Evolutionary conservation across 805 yeast species (phyloP), one percentile per base, ranked within the genome.

Genomic region (Ogataea corticis): DNA sequence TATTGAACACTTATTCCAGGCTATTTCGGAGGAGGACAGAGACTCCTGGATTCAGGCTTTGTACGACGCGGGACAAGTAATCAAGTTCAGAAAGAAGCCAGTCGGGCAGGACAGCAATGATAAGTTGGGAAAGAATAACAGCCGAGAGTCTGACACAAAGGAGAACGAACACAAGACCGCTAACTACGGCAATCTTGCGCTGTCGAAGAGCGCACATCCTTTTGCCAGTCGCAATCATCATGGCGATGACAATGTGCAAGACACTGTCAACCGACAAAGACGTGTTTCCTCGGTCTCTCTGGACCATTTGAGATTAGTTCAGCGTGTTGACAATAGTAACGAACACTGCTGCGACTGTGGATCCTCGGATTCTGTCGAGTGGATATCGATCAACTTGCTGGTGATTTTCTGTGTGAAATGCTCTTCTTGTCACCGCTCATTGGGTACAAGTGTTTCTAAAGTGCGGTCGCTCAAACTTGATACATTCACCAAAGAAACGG

Each of bases 401-500:
- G 80, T 82, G 23, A 79, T 84, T 3, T 70, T 92, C 19, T 91
- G 98, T 64, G 83, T 88, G 36, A 81, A 83, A 41, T 91, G 98
- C 57, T 82, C 96, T 0, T 90, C 96, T 0, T 82, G 83, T n/a
- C 97, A 91, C 63, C 72, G 97, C 44, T 82, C 88, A 16, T 65
- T 92, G 60, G 97, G 97, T 0, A 75, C 96, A 0, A 90, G 85
- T 52, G 74, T 89, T 4, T 79, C 94, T 6, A 88, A 85, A 59
- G 79, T 91, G 3, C 73, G 87, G 51, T 87, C 96, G 0, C 69
- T 91, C 43, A 83, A 79, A n/a, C 68, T 87, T 36, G 97, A 91
- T 61, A 76, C 77, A 16, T 75, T 83, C 55, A 77, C 80, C 2
- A 70, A 71, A 12, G 97, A 90, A 54, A 59, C 78, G 4, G 67